Evolutionary conservation across 2,329 filamentous ascomycete species (phyloP).

Genomic region (Penicillium nordicum): DNA sequence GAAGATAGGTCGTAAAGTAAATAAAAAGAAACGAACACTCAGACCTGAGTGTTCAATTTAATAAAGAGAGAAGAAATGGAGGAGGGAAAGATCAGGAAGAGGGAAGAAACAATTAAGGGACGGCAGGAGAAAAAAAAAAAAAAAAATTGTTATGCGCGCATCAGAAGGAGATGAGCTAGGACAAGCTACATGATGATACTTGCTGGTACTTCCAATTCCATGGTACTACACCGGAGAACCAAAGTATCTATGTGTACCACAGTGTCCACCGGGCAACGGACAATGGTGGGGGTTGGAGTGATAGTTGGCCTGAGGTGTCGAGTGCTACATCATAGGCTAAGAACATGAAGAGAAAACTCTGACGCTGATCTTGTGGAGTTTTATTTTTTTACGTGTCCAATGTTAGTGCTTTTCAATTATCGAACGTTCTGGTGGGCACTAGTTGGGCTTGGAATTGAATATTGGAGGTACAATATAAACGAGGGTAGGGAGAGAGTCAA

Average conservation of each 20-base stretch:
- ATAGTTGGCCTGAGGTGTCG: neutral
- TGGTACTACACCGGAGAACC: neutral
- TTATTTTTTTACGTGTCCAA: neutral
- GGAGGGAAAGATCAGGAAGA: conserved; percentile 1
- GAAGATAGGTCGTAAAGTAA: neutral
- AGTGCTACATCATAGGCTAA: neutral
- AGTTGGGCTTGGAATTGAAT: neutral
- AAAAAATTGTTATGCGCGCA: conserved; percentile 20
- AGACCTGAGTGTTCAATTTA: neutral
- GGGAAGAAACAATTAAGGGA: conserved; percentile 6
- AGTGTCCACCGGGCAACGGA: conserved; percentile 1
- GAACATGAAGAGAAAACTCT: conserved; percentile 5
- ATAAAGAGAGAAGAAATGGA: neutral
- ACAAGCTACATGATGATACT: conserved; percentile 10
- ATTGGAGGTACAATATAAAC: neutral
- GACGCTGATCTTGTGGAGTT: conserved; percentile 6
- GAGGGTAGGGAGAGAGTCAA: neutral
- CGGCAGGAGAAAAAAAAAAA: conserved; percentile 2
- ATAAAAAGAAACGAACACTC: conserved; percentile 3
- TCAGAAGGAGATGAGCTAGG: conserved; percentile 11
- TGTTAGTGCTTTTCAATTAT: neutral
- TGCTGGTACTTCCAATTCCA: conserved; percentile 2
- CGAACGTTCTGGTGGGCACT: neutral
- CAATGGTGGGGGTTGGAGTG: neutral
- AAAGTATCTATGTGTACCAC: conserved; percentile 7